Evolutionary conservation across 176 grass and related monocot genomes (phyloP).

Genomic region (Carex cristatella): DNA sequence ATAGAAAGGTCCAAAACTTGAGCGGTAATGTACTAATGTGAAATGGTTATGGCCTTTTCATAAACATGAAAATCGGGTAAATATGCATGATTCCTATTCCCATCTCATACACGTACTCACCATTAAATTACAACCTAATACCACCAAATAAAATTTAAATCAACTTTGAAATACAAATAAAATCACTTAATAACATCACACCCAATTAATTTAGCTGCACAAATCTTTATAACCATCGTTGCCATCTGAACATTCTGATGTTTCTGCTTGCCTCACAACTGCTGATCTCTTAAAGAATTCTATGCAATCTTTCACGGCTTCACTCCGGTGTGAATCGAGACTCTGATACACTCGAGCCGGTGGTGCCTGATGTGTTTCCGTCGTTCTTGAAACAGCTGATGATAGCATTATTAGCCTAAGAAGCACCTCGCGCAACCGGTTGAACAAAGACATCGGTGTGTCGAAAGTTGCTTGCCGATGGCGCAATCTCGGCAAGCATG

Average conservation of each 20-base stretch:
- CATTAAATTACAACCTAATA: background rate
- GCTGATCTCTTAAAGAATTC: slow-evolving; percentile 77
- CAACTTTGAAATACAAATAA: background rate
- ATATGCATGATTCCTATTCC: background rate
- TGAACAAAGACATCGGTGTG: slow-evolving; percentile 33
- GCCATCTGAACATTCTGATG: background rate
- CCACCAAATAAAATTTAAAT: background rate
- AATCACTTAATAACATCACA: background rate
- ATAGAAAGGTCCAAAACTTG: background rate
- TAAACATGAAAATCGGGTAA: background rate
- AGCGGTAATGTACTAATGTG: background rate
- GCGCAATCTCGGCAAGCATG: slow-evolving; percentile 75
- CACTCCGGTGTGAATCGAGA: slow-evolving; percentile 64
- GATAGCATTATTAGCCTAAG: slow-evolving; percentile 55
- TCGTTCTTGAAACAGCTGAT: background rate
- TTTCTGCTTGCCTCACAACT: slow-evolving; percentile 21
- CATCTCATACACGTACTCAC: background rate
- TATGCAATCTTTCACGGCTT: slow-evolving; percentile 88
- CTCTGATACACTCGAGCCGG: slow-evolving; percentile 32
- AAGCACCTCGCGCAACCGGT: slow-evolving; percentile 55
- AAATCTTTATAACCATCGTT: slow-evolving; percentile 3
- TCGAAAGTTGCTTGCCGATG: background rate
- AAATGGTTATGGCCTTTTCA: background rate
- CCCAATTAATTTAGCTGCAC: background rate
- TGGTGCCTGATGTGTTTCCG: background rate